Evolutionary conservation across 2,329 filamentous ascomycete genomes (phyloP).

Genomic region (Colletotrichum sp.): DNA sequence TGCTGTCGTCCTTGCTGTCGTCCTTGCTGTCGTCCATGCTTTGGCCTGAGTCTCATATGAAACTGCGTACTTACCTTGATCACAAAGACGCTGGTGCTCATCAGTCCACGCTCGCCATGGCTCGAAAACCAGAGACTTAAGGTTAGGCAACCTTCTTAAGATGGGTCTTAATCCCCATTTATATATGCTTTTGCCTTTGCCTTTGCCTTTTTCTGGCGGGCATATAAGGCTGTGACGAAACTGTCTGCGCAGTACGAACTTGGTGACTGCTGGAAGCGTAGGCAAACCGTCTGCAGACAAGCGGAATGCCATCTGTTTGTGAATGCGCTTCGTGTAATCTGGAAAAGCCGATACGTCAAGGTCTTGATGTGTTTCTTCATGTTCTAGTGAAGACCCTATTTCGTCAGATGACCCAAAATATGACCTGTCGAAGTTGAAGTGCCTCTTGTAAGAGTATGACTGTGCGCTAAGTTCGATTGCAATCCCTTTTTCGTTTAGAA

Average conservation of each 20-base stretch:
- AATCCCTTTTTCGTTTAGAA: neutral
- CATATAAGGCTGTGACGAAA: neutral
- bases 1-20: neutral
- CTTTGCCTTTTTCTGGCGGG: neutral
- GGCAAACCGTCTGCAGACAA: neutral
- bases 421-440: neutral
- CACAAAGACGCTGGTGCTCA: neutral
- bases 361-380: neutral
- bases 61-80: neutral
- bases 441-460: neutral
- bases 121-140: neutral
- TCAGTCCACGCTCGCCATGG: neutral
- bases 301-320: neutral
- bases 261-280: neutral
- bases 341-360: neutral
- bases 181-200: no score
- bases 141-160: neutral
- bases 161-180: neutral
- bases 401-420: neutral
- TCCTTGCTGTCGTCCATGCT: neutral
- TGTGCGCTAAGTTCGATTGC: neutral
- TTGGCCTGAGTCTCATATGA: neutral
- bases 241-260: neutral
- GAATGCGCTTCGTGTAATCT: neutral
- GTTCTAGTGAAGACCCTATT: neutral